phyloP scores from a whole-genome alignment of 163 green algal genomes.

The Volvox carteri region DNA sequence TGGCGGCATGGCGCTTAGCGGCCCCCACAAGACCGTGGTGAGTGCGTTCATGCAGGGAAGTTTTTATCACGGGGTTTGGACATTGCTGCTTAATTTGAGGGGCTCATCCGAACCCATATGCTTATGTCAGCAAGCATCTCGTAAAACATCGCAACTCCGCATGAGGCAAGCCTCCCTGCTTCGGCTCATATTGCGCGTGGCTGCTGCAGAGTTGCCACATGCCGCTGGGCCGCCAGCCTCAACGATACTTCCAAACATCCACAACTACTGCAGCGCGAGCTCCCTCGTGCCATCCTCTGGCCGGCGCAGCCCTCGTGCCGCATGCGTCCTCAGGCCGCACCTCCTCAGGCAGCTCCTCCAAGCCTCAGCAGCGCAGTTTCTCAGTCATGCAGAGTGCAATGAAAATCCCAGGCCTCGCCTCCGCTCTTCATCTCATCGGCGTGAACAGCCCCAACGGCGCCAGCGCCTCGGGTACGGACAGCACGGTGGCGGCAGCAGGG shows the following conservation, averaged over 20 bases:
- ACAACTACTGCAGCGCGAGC: background rate
- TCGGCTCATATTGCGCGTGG: no score
- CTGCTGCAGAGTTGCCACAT: background rate
- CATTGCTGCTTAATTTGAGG: no score
- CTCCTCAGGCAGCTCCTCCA: background rate
- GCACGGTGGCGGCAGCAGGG: background rate
- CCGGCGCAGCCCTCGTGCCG: background rate
- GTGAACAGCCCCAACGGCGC: background rate
- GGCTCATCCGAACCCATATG: no score
- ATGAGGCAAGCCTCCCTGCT: no score
- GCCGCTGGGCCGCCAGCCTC: background rate
- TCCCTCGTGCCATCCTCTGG: background rate
- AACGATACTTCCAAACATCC: background rate
- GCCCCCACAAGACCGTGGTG: background rate
- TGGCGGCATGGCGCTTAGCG: background rate
- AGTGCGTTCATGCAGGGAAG: no score
- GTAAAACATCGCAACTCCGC: no score
- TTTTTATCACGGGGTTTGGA: no score
- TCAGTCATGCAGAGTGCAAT: slow-evolving; percentile 29
- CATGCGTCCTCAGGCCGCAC: background rate
- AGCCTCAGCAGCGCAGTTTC: slow-evolving; percentile 6
- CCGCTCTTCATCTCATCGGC: slow-evolving; percentile 26
- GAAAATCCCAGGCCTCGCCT: slow-evolving; percentile 27
- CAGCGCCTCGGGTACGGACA: background rate
- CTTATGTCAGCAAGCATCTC: no score